phyloP scores from a whole-genome alignment of 176 grass and related monocot species.

The Carex parvula region DNA sequence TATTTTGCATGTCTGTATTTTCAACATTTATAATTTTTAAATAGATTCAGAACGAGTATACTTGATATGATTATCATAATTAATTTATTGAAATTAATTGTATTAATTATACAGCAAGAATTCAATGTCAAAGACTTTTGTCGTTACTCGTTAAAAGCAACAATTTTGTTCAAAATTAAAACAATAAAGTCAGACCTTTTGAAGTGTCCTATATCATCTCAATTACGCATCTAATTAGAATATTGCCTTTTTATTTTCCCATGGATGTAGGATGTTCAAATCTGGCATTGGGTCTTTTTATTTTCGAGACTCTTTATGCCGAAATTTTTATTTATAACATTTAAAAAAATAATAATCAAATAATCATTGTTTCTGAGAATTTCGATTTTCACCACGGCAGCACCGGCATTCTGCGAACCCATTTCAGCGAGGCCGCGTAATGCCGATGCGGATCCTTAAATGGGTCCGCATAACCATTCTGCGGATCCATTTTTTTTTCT shows the following conservation, averaged over 20 bases:
- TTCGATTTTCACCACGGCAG: too few species aligned
- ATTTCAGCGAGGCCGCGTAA: too few species aligned
- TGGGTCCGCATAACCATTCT: too few species aligned
- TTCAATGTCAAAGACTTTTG: constrained; percentile 8
- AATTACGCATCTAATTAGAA: neutral
- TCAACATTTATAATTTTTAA: neutral
- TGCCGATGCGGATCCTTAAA: too few species aligned
- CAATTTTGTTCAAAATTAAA: neutral
- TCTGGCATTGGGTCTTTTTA: neutral
- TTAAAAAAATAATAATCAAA: too few species aligned
- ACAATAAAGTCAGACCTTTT: constrained; percentile 11
- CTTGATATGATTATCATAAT: neutral
- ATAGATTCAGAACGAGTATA: neutral
- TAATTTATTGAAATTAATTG: constrained; percentile 3
- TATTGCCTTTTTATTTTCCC: neutral
- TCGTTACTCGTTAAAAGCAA: neutral
- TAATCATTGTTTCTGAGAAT: too few species aligned
- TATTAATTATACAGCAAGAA: neutral
- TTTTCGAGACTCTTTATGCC: neutral
- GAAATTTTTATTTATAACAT: too few species aligned
- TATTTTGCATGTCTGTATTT: constrained; percentile 1
- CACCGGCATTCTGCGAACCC: too few species aligned
- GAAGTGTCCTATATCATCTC: neutral
- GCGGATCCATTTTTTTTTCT: too few species aligned
- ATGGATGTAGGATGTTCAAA: neutral